Evolutionary conservation across 1,284 basidiomycete species (phyloP).

Genomic region (Trichosporon faecale): DNA sequence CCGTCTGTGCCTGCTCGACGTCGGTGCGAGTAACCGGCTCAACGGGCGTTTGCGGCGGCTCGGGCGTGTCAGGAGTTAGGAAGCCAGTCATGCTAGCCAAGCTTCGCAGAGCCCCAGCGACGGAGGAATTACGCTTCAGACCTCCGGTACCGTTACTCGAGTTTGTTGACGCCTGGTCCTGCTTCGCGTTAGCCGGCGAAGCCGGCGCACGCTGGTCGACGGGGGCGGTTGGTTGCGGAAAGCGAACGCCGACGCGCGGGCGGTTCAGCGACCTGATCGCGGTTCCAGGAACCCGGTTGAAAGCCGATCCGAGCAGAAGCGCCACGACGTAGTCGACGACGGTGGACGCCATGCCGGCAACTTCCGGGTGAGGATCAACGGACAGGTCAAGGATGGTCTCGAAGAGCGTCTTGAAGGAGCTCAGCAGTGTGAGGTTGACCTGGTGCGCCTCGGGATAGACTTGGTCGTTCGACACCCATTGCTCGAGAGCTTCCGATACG

Average conservation of each 20-base stretch:
- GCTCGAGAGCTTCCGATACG: slow-evolving; percentile 66
- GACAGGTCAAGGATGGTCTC: slow-evolving; percentile 85
- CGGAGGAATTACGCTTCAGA: slow-evolving; percentile 73
- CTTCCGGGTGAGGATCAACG: slow-evolving; percentile 88
- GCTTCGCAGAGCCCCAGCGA: slow-evolving; percentile 75
- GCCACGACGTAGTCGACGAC: slow-evolving; percentile 91
- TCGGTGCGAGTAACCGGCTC: slow-evolving; percentile 23
- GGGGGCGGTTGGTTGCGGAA: slow-evolving; percentile 6
- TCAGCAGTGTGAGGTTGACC: slow-evolving; percentile 77
- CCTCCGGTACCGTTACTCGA: slow-evolving; percentile 48
- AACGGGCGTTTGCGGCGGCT: slow-evolving; percentile 9
- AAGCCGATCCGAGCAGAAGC: slow-evolving; percentile 80
- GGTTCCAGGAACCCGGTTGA: slow-evolving; percentile 67
- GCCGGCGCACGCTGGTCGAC: slow-evolving; percentile 7
- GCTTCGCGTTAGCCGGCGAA: not conserved
- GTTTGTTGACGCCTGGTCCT: not conserved
- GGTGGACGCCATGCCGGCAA: slow-evolving; percentile 83
- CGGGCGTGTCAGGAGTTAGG: slow-evolving; percentile 29
- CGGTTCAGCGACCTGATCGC: slow-evolving; percentile 57
- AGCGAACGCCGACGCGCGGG: slow-evolving; percentile 20
- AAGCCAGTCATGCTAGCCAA: slow-evolving; percentile 59
- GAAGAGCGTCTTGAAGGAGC: slow-evolving; percentile 90
- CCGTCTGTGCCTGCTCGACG: slow-evolving; percentile 21
- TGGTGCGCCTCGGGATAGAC: slow-evolving; percentile 63
- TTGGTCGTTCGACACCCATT: slow-evolving; percentile 63